phyloP scores from a whole-genome alignment of 2,329 filamentous ascomycete species.

The Fusarium abutilonis region DNA sequence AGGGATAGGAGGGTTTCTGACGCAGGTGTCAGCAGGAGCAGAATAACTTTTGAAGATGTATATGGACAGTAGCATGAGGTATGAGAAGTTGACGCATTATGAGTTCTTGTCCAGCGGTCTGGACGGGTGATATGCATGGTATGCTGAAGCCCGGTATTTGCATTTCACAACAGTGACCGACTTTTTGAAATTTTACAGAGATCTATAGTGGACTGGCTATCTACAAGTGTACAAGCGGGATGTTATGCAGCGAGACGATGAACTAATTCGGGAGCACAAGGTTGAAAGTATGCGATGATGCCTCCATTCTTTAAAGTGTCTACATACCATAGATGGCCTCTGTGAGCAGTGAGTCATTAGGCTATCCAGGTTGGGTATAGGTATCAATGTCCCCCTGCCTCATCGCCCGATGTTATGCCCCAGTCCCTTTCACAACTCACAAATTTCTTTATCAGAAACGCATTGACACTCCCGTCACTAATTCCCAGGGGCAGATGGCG shows the following conservation, averaged over 20 bases:
- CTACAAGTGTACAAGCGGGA: constrained; percentile 8
- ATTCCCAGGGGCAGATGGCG: background rate
- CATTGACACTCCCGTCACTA: background rate
- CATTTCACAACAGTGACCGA: constrained; percentile 14
- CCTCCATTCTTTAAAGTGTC: background rate
- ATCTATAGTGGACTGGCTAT: background rate
- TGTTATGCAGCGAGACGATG: constrained; percentile 17
- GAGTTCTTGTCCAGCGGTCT: background rate
- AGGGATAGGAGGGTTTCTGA: background rate
- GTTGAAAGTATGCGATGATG: background rate
- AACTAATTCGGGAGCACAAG: constrained; percentile 6
- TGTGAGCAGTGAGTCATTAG: background rate
- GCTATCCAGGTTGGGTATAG: background rate
- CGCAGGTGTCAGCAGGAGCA: background rate
- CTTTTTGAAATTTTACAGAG: constrained; percentile 16
- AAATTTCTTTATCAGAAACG: background rate
- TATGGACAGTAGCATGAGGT: background rate
- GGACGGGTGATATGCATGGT: constrained; percentile 7
- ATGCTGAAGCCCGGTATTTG: constrained; percentile 5
- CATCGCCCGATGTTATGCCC: background rate
- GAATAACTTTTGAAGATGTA: background rate
- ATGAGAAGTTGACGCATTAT: background rate
- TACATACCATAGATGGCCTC: background rate
- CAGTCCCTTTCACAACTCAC: background rate
- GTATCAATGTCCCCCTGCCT: background rate